These are phyloP conservation scores for Saccharata proteae DNA, from an alignment of 2,329 filamentous ascomycete genomes.

Conservation along the genomic window DNA sequence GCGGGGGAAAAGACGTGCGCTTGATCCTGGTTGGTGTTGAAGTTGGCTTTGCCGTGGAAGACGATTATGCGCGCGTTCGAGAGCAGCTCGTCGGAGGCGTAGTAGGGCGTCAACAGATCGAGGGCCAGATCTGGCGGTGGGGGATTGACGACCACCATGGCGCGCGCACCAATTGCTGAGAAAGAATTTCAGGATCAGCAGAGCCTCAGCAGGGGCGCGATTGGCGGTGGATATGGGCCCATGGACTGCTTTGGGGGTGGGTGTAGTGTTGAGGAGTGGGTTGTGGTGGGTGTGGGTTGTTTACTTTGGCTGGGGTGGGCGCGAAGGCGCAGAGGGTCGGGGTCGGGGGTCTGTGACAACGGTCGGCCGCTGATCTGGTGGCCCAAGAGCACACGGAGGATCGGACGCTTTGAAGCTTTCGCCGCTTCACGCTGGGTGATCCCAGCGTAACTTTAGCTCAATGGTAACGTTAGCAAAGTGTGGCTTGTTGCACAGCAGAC, in stretches of 20 bases:
- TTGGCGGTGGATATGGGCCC: slow-evolving; percentile 4
- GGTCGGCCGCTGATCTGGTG: too few relatives aligned
- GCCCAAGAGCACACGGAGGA: too few relatives aligned
- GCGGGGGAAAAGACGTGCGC: slow-evolving; percentile 83
- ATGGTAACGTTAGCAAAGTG: too few relatives aligned
- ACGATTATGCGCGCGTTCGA: slow-evolving; percentile 72
- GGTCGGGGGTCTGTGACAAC: too few relatives aligned
- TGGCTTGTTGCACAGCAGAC: too few relatives aligned
- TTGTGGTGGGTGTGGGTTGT: slow-evolving; percentile 1
- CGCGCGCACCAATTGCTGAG: slow-evolving; percentile 15
- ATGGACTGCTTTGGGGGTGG: slow-evolving; percentile 5
- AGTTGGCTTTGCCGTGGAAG: slow-evolving; percentile 81
- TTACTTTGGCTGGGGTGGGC: too few relatives aligned
- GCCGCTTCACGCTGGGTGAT: too few relatives aligned
- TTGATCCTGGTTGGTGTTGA: slow-evolving; percentile 87
- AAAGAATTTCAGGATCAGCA: too few relatives aligned
- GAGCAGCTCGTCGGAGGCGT: slow-evolving; percentile 73
- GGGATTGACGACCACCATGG: slow-evolving; percentile 74
- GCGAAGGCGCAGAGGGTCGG: too few relatives aligned
- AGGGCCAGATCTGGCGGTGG: slow-evolving; percentile 65
- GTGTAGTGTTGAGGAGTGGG: slow-evolving; percentile 5
- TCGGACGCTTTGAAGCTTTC: too few relatives aligned
- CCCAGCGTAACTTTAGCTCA: too few relatives aligned
- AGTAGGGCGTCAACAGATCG: slow-evolving; percentile 76
- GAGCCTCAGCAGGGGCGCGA: too few relatives aligned